Evolutionary conservation across 129 eudicot species (phyloP).

Genomic region (Apium graveolens): DNA sequence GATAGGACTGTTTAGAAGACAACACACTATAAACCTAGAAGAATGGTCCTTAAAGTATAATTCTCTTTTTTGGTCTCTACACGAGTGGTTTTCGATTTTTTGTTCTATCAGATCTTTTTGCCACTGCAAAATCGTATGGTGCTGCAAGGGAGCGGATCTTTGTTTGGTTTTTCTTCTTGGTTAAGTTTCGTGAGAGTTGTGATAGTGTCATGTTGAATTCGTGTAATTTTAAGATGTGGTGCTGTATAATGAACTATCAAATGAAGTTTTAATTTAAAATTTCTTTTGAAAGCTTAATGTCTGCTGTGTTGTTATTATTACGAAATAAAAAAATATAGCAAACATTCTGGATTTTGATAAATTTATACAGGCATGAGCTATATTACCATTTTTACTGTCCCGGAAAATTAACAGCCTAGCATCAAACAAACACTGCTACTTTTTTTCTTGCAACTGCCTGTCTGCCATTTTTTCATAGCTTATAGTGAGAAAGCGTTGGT

Average conservation of each 20-base stretch:
- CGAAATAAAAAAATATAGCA: background rate
- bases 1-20: background rate
- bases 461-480: constrained; percentile 2
- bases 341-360: background rate
- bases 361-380: background rate
- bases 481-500: constrained; percentile 35
- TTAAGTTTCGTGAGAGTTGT: too few species aligned
- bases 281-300: background rate
- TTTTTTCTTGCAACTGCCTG: background rate
- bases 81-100: background rate
- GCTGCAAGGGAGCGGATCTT: background rate
- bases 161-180: background rate
- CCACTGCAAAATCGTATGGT: background rate
- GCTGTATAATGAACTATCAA: background rate
- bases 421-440: background rate
- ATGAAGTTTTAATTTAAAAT: background rate
- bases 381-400: background rate
- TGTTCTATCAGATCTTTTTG: background rate
- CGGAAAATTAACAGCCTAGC: background rate
- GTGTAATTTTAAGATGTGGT: background rate
- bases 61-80: background rate
- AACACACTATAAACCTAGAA: background rate
- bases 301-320: background rate
- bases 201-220: background rate
- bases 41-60: background rate